These are phyloP conservation scores for Papilionanthe hybrid DNA, from an alignment of 116 monocot species.

Conservation along the genomic window DNA sequence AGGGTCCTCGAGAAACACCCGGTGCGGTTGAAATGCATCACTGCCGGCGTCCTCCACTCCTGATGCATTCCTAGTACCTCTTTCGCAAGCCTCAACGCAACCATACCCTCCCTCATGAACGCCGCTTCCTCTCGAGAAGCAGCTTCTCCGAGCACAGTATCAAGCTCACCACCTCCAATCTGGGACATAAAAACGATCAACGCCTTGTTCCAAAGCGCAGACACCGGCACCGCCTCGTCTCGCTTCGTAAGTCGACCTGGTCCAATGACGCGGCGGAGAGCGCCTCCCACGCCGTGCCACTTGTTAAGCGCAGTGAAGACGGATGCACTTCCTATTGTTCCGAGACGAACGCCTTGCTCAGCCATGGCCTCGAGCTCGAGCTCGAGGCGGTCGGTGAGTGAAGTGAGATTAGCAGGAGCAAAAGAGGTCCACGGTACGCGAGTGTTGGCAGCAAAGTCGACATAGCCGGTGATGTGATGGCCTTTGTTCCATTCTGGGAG, in stretches of 20 bases:
- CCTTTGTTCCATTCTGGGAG: slow-evolving; percentile 63
- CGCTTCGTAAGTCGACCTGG: slow-evolving; percentile 8
- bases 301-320: slow-evolving; percentile 52
- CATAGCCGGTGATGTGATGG: slow-evolving; percentile 71
- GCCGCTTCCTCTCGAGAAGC: slow-evolving; percentile 39
- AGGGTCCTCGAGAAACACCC: slow-evolving; percentile 64
- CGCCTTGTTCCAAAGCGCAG: slow-evolving; percentile 70
- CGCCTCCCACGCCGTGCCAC: slow-evolving; percentile 44
- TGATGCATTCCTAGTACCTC: slow-evolving; percentile 65
- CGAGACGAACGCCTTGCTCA: slow-evolving; percentile 47
- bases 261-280: slow-evolving; percentile 48
- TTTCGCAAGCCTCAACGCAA: slow-evolving; percentile 66
- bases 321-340: slow-evolving; percentile 46
- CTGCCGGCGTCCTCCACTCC: slow-evolving; percentile 68
- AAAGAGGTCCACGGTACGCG: slow-evolving; percentile 27
- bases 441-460: slow-evolving; percentile 53
- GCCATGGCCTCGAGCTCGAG: slow-evolving; percentile 55
- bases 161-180: slow-evolving; percentile 13
- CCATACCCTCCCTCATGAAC: slow-evolving; percentile 56
- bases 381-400: slow-evolving; percentile 48
- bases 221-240: slow-evolving; percentile 7
- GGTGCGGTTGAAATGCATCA: slow-evolving; percentile 47
- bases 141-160: neutral
- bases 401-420: slow-evolving; percentile 19
- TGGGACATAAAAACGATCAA: slow-evolving; percentile 30